These are phyloP conservation scores for Coemansia sp. DNA, from an alignment of 192 early-diverging fungal genomes.

Conservation along the genomic window DNA sequence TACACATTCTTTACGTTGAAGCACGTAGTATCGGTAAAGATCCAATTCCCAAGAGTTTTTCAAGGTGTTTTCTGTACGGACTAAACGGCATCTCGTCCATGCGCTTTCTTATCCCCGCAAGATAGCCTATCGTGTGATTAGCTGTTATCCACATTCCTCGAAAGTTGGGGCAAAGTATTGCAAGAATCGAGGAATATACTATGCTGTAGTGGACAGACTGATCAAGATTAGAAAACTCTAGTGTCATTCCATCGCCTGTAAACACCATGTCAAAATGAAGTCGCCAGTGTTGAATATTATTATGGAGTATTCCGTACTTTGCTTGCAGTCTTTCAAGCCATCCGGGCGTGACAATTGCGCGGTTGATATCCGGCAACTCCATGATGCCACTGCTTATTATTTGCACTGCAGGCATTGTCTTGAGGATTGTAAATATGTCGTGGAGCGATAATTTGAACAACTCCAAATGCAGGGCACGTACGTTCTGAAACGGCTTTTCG, in stretches of 20 bases:
- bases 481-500: not conserved
- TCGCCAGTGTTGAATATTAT: not conserved
- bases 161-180: not conserved
- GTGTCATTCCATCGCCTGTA: not conserved
- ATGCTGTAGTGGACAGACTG: not conserved
- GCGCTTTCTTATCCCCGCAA: not conserved
- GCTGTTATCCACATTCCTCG: not conserved
- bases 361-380: not conserved
- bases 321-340: not conserved
- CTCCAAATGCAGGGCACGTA: not conserved
- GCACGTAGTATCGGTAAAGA: not conserved
- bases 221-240: not conserved
- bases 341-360: not conserved
- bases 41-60: not conserved
- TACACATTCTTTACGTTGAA: not conserved
- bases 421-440: not conserved
- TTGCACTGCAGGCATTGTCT: not conserved
- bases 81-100: not conserved
- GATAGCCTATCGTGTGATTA: not conserved
- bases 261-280: not conserved
- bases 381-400: not conserved
- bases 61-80: not conserved
- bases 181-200: not conserved
- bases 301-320: not conserved
- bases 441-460: not conserved